Evolutionary conservation across 768 basidiomycete genomes (phyloP).

Genomic region (Hericium rajendrae): DNA sequence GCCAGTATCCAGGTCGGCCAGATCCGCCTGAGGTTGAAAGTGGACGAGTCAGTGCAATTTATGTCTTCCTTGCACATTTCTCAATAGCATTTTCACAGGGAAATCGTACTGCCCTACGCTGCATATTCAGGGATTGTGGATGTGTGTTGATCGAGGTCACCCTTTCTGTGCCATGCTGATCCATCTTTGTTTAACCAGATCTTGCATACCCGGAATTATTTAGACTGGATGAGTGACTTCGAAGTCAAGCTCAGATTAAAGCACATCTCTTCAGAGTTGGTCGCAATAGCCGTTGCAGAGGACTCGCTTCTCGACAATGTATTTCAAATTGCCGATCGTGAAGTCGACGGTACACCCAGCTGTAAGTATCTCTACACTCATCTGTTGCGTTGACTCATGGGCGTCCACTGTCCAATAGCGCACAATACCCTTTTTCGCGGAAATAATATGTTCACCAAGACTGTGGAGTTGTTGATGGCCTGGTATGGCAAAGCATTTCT

Average conservation of each 20-base stretch:
- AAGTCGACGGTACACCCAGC: constrained; percentile 58
- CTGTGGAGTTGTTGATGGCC: constrained; percentile 73
- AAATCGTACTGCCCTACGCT: constrained; percentile 65
- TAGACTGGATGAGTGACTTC: constrained; percentile 70
- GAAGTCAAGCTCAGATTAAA: constrained; percentile 60
- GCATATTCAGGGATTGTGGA: constrained; percentile 53
- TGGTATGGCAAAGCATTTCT: constrained; percentile 75
- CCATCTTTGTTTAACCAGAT: constrained; percentile 25
- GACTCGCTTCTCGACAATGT: constrained; percentile 59
- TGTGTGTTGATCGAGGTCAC: constrained; percentile 27
- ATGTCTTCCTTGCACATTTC: neutral
- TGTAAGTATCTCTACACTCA: constrained; percentile 34
- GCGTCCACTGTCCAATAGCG: constrained; percentile 31
- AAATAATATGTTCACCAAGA: constrained; percentile 42
- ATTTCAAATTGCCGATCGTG: constrained; percentile 55
- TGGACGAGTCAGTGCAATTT: constrained; percentile 54
- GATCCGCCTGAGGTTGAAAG: constrained; percentile 58
- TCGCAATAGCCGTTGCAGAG: constrained; percentile 62
- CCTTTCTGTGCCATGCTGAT: constrained; percentile 1
- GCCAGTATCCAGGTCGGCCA: constrained; percentile 63
- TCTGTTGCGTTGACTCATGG: neutral
- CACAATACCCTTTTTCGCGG: constrained; percentile 70
- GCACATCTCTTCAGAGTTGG: constrained; percentile 47
- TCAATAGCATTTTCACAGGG: constrained; percentile 33
- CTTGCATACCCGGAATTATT: constrained; percentile 48